A percentile compares a stretch with the other conserved stretches of the same genome.
Evolutionary conservation across 2,329 filamentous ascomycete genomes (phyloP).

Genomic region (Mycosphaerella arachidis): DNA sequence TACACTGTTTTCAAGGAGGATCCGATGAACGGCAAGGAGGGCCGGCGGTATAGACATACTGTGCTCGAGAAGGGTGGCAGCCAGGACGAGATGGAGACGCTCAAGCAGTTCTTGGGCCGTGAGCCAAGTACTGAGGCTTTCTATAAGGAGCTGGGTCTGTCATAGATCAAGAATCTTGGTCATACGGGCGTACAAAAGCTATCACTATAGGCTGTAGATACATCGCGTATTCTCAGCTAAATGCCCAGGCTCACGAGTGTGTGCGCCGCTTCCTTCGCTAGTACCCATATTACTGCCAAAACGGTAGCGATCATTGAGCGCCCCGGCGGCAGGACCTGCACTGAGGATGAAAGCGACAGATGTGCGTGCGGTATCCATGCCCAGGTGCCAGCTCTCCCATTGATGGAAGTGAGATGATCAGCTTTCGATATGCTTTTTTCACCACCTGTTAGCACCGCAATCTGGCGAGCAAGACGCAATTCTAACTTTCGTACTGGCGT

Average conservation of each 20-base stretch:
- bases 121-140: conserved; percentile 75
- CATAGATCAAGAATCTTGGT: conserved; percentile 10
- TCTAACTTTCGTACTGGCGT: too few species aligned
- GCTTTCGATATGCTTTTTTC: too few species aligned
- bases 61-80: conserved; percentile 74
- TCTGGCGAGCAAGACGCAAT: too few species aligned
- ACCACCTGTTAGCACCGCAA: too few species aligned
- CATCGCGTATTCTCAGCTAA: not conserved
- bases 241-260: not conserved
- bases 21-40: conserved; percentile 71
- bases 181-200: not conserved
- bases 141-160: conserved; percentile 68
- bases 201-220: not conserved
- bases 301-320: too few species aligned
- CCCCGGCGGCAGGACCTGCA: too few species aligned
- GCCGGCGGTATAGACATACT: conserved; percentile 70
- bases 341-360: too few species aligned
- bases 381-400: too few species aligned
- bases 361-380: too few species aligned
- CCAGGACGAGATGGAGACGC: conserved; percentile 73
- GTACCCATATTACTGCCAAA: not conserved
- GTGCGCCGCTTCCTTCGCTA: not conserved
- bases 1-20: conserved; percentile 71
- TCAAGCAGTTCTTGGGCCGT: conserved; percentile 73
- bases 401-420: too few species aligned